Conservation (phyloP, 495 filamentous ascomycete genomes). For the Penicillium atrosanguineum region DNA sequence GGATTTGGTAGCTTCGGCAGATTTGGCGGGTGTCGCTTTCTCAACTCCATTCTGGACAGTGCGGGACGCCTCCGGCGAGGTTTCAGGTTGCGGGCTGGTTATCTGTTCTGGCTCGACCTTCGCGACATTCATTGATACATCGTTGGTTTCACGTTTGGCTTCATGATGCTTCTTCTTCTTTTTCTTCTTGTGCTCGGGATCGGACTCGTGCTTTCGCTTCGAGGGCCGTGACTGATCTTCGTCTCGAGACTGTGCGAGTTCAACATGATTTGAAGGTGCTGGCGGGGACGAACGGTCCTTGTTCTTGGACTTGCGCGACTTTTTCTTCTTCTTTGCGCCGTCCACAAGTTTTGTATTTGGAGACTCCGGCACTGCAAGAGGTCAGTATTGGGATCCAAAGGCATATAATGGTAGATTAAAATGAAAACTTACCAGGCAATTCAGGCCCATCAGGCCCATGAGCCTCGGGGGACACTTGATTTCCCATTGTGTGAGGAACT, state of each 20-base stretch:
- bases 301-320: constrained; percentile 2
- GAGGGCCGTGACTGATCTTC: constrained; percentile 3
- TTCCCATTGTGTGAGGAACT: neutral
- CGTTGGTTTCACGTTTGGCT: neutral
- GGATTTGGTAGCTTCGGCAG: neutral
- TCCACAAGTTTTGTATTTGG: neutral
- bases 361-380: neutral
- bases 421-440: neutral
- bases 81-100: neutral
- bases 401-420: neutral
- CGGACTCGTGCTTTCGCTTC: constrained; percentile 24
- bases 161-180: constrained; percentile 15
- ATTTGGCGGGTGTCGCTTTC: neutral
- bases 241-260: neutral
- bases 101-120: neutral
- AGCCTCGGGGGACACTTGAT: neutral
- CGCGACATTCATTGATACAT: neutral
- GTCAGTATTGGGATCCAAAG: neutral
- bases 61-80: neutral
- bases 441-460: neutral
- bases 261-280: neutral
- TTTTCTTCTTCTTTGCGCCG: constrained; percentile 13
- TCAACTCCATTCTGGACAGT: neutral
- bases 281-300: neutral
- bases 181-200: constrained; percentile 14